phyloP scores from a whole-genome alignment of 192 early-diverging fungal genomes.

The Spinellus fusiger region DNA sequence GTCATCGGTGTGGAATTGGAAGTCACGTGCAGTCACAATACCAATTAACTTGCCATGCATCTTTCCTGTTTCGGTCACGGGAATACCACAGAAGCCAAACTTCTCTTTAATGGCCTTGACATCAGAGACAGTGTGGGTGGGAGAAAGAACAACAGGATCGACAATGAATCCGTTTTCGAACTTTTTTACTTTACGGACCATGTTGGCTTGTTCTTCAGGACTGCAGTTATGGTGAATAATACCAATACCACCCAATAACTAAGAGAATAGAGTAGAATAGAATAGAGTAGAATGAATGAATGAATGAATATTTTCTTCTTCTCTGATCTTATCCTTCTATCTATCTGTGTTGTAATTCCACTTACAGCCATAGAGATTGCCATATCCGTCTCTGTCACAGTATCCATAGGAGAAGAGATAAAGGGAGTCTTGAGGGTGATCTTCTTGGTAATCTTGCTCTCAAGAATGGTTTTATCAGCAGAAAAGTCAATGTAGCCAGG shows the following conservation, averaged over 20 bases:
- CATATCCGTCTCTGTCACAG: constrained; percentile 98
- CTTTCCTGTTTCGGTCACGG: constrained; percentile 89
- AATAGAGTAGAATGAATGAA: too few relatives aligned
- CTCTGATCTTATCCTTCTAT: too few relatives aligned
- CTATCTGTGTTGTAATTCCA: too few relatives aligned
- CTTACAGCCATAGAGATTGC: constrained; percentile 94
- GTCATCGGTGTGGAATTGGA: constrained; percentile 83
- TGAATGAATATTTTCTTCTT: too few relatives aligned
- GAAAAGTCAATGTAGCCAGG: constrained; percentile 96
- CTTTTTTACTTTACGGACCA: constrained; percentile 97
- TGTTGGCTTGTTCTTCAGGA: constrained; percentile 91
- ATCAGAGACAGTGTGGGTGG: constrained; percentile 77
- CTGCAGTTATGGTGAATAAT: constrained; percentile 98
- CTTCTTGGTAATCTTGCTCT: constrained; percentile 84
- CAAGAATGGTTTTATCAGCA: constrained; percentile 70
- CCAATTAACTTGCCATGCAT: constrained; percentile 86
- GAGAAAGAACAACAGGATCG: constrained; percentile 84
- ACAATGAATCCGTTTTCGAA: constrained; percentile 99
- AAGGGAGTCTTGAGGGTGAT: constrained; percentile 91
- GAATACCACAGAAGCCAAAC: constrained; percentile 93
- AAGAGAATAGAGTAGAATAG: constrained; percentile 7
- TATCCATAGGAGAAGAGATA: constrained; percentile 96
- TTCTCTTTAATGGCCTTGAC: constrained; percentile 81
- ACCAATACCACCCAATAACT: constrained; percentile 88
- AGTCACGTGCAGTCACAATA: constrained; percentile 95